Percentiles rank a stretch among this genome's conserved stretches.
phyloP scores from a whole-genome alignment of 148 eudicot genomes.

The Chenopodium formosanum region DNA sequence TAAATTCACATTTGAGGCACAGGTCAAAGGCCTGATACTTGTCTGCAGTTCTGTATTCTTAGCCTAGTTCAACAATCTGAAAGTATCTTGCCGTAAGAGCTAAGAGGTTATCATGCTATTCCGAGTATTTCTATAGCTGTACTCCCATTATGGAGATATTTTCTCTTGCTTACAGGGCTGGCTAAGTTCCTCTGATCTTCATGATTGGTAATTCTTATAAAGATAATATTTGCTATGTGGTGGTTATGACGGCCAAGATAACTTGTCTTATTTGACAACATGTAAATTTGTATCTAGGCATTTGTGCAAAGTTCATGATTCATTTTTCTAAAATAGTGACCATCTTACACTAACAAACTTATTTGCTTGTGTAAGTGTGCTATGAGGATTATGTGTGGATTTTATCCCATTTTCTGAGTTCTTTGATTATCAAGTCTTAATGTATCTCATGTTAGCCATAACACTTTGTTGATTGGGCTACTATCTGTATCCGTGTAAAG shows the following conservation, averaged over 20 bases:
- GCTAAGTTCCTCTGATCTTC: not conserved
- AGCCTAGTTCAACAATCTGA: not conserved
- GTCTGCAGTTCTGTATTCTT: not conserved
- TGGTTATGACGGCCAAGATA: not conserved
- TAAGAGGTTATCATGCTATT: not conserved
- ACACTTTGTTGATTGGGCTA: not conserved
- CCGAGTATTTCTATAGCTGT: not conserved
- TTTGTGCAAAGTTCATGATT: not conserved
- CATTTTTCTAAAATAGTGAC: not conserved
- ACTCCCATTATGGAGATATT: not conserved
- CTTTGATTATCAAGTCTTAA: not conserved
- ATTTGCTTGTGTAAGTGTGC: not conserved
- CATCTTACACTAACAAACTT: not conserved
- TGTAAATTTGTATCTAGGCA: not conserved
- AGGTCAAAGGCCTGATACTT: not conserved
- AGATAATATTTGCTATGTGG: not conserved
- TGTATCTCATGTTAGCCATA: not conserved
- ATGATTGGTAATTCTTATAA: not conserved
- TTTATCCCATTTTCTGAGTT: not conserved
- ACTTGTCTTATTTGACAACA: not conserved
- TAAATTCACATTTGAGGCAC: not conserved
- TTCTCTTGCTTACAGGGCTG: not conserved
- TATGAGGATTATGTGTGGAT: not conserved
- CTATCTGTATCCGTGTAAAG: not conserved
- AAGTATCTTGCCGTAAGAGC: not conserved